Conservation (phyloP, 2,329 filamentous ascomycete genomes). For the Lachnellula arida region DNA sequence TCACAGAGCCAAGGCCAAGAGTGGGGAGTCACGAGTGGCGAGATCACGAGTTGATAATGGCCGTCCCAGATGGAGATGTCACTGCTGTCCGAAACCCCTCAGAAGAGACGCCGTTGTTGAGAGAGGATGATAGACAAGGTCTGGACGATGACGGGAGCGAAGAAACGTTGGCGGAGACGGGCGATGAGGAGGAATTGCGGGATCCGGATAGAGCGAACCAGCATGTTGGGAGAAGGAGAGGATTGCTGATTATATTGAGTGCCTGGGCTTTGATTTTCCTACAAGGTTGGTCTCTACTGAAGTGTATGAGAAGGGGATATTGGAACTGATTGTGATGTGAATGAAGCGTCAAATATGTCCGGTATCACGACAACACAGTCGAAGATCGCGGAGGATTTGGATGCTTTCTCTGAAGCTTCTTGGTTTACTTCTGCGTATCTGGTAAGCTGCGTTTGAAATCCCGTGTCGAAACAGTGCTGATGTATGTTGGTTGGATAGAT, state of each 20-base stretch:
- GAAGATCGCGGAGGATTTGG: constrained; percentile 67
- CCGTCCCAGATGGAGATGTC: not conserved
- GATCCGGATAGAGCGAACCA: constrained; percentile 27
- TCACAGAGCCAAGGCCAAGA: no score
- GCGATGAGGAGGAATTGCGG: constrained; percentile 22
- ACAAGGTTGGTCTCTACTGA: constrained; percentile 42
- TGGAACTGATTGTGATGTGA: constrained; percentile 1
- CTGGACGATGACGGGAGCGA: constrained; percentile 13
- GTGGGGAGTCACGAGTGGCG: no score
- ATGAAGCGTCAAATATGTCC: constrained; percentile 59
- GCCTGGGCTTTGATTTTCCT: constrained; percentile 56
- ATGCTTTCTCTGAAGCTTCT: constrained; percentile 66
- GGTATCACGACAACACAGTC: constrained; percentile 79
- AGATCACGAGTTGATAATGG: not conserved
- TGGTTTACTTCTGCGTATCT: constrained; percentile 82
- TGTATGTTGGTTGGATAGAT: constrained; percentile 38
- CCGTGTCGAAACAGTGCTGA: not conserved
- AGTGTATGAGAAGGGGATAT: not conserved
- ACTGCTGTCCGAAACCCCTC: not conserved
- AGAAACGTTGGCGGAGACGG: constrained; percentile 10
- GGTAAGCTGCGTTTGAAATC: constrained; percentile 29
- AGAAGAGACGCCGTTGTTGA: constrained; percentile 23
- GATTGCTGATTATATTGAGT: constrained; percentile 45
- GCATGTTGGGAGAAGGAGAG: constrained; percentile 30
- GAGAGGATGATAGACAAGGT: constrained; percentile 2